Percentiles rank a stretch among this genome's conserved stretches.
These are phyloP conservation scores for Erodium moschatum DNA, from an alignment of 441 rosid species.

Conservation along the genomic window DNA sequence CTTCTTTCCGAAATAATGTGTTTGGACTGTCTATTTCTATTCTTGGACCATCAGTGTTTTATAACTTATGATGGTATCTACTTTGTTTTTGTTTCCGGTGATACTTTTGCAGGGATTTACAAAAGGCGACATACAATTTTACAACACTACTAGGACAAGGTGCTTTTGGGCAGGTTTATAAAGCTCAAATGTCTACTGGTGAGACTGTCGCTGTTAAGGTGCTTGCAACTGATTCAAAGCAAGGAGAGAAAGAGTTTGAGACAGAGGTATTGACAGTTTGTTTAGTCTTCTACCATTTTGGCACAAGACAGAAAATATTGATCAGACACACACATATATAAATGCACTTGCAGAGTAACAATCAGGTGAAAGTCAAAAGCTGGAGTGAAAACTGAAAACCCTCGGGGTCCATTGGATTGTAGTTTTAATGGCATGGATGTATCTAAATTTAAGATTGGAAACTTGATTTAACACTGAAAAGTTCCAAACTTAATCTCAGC, in stretches of 20 bases:
- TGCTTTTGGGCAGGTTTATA: conserved; percentile 94
- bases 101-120: conserved; percentile 69
- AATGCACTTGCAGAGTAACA: neutral
- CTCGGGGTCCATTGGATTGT: neutral
- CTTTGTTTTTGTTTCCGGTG: conserved; percentile 14
- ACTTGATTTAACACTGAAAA: too few species aligned
- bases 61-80: too few species aligned
- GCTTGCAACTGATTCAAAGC: conserved; percentile 93
- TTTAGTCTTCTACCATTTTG: conserved; percentile 7
- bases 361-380: too few species aligned
- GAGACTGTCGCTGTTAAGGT: conserved; percentile 89
- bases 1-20: too few species aligned
- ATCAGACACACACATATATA: neutral
- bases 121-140: conserved; percentile 80
- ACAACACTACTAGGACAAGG: conserved; percentile 90
- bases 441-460: too few species aligned
- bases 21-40: too few species aligned
- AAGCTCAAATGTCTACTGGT: conserved; percentile 86
- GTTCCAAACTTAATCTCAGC: too few species aligned
- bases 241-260: conserved; percentile 95
- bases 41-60: too few species aligned
- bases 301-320: neutral
- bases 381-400: too few species aligned
- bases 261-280: conserved; percentile 56
- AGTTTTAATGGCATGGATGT: too few species aligned